Evolutionary conservation across 768 basidiomycete species (phyloP).

Genomic region (Russula sp.): DNA sequence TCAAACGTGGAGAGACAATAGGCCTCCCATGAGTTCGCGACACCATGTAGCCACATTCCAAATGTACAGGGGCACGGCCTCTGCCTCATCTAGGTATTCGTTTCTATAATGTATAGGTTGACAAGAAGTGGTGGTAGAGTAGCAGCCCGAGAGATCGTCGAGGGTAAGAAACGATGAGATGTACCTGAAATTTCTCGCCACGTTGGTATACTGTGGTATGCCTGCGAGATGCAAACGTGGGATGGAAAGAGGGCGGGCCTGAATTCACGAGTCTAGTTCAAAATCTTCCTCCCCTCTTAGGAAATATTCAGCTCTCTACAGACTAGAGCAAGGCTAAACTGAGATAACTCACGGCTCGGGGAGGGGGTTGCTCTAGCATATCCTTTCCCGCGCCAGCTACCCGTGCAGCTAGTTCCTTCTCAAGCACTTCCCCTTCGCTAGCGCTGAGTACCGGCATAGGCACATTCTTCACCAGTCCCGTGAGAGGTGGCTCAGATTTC

Average conservation of each 20-base stretch:
- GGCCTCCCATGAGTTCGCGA: background rate
- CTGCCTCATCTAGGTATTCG: background rate
- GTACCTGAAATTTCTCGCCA: background rate
- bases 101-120: constrained; percentile 6
- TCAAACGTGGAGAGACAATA: background rate
- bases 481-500: constrained; percentile 4
- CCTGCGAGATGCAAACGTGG: background rate
- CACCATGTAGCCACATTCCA: background rate
- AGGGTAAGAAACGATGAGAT: background rate
- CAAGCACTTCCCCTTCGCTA: constrained; percentile 13
- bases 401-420: constrained; percentile 24
- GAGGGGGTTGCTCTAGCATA: constrained; percentile 6
- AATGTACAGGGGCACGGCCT: background rate
- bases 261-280: background rate
- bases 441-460: constrained; percentile 11
- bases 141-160: background rate
- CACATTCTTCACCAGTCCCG: constrained; percentile 6
- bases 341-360: constrained; percentile 17
- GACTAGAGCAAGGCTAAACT: too few relatives aligned
- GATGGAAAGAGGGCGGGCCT: background rate
- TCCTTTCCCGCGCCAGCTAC: constrained; percentile 23
- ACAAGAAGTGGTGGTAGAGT: constrained; percentile 13
- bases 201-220: background rate
- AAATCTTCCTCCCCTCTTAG: background rate
- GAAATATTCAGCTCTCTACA: constrained; percentile 6